Evolutionary conservation across 148 eudicot genomes (phyloP).

Genomic region (Chenopodium berlandieri): DNA sequence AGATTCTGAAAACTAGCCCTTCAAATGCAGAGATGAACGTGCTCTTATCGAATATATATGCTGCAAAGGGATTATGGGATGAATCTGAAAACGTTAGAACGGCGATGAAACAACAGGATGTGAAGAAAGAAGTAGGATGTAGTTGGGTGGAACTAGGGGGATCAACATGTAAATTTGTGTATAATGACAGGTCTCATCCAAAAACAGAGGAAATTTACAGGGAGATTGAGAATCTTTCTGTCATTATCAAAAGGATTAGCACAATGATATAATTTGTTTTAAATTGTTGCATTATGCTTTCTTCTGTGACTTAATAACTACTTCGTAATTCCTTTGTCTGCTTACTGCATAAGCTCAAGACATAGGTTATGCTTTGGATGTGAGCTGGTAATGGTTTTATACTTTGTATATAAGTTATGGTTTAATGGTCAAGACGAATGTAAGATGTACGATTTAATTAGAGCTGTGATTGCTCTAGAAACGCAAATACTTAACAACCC

Average conservation of each 20-base stretch:
- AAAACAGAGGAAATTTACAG: conserved; percentile 38
- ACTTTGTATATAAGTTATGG: not conserved
- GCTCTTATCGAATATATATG: conserved; percentile 45
- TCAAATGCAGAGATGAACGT: conserved; percentile 40
- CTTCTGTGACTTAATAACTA: not conserved
- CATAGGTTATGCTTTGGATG: not conserved
- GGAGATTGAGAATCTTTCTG: conserved; percentile 41
- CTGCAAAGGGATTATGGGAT: conserved; percentile 46
- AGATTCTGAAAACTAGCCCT: conserved; percentile 25
- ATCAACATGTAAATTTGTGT: conserved; percentile 35
- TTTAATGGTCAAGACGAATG: not conserved
- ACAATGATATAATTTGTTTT: conserved; percentile 17
- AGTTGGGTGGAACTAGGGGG: conserved; percentile 55
- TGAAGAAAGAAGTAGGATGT: conserved; percentile 45
- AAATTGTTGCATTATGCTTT: not conserved
- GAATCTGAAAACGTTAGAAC: conserved; percentile 39
- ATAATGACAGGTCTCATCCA: conserved; percentile 44
- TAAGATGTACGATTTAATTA: not conserved
- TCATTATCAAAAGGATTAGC: conserved; percentile 31
- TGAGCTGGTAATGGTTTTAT: not conserved
- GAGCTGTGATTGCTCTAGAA: not conserved
- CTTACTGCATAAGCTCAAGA: not conserved
- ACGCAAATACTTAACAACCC: not conserved
- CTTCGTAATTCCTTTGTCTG: too few relatives aligned
- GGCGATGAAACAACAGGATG: conserved; percentile 28